phyloP scores from a whole-genome alignment of 192 early-diverging fungal genomes.

The Backusella macrospora region DNA sequence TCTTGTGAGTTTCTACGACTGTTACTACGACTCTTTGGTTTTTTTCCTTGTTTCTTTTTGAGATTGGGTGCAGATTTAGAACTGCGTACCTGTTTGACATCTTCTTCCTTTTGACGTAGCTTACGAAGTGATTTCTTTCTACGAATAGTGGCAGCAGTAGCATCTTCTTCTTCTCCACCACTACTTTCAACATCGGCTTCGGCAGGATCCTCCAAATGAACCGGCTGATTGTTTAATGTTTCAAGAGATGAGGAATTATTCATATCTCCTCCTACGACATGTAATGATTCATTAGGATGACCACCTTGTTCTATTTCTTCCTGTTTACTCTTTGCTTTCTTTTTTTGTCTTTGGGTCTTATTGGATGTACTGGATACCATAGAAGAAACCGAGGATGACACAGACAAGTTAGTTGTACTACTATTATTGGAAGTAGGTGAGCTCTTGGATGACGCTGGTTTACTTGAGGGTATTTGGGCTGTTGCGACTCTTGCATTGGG shows the following conservation, averaged over 20 bases:
- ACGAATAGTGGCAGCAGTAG: background rate
- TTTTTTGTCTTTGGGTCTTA: conserved; percentile 1
- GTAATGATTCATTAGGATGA: no score
- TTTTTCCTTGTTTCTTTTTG: conserved; percentile 24
- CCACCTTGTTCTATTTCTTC: background rate
- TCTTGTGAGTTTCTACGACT: conserved; percentile 17
- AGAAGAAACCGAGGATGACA: background rate
- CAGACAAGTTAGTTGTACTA: conserved; percentile 14
- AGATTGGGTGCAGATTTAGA: conserved; percentile 16
- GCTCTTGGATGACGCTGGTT: background rate
- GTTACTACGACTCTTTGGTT: background rate
- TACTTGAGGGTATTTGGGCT: background rate
- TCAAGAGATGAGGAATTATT: background rate
- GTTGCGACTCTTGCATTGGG: background rate
- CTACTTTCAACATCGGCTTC: conserved; percentile 10
- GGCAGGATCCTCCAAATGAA: background rate
- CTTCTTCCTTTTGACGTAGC: background rate
- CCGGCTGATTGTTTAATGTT: background rate
- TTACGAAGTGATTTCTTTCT: conserved; percentile 10
- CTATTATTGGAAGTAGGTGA: background rate
- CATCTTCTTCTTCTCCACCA: conserved; percentile 5
- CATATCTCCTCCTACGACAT: background rate
- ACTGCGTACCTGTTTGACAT: background rate
- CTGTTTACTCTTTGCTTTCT: background rate
- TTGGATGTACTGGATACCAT: background rate